Percentiles rank a stretch among this genome's conserved stretches.
Evolutionary conservation across 2,329 filamentous ascomycete genomes (phyloP).

Genomic region (Diaporthe capsici): DNA sequence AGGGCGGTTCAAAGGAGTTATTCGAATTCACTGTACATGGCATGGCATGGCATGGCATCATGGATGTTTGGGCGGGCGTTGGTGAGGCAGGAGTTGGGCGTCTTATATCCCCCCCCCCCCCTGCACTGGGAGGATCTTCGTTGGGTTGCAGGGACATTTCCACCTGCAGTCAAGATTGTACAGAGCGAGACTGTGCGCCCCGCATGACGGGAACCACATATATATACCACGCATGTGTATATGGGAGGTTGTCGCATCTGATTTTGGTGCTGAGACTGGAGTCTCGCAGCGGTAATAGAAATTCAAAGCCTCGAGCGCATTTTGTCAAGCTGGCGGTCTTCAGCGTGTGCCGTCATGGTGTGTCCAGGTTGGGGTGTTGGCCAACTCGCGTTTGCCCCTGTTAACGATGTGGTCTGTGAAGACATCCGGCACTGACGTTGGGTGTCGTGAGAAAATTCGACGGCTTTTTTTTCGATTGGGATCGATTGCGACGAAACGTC

Average conservation of each 20-base stretch:
- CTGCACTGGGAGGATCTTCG: neutral
- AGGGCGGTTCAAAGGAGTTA: neutral
- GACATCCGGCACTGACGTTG: too few relatives aligned
- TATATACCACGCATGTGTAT: constrained; percentile 21
- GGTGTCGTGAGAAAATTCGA: too few relatives aligned
- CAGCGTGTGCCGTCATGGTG: neutral
- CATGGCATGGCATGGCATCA: constrained; percentile 21
- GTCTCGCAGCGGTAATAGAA: constrained; percentile 19
- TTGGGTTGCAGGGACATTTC: neutral
- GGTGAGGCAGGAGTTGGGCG: constrained; percentile 15
- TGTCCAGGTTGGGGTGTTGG: neutral
- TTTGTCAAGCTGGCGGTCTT: neutral
- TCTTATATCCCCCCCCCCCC: neutral
- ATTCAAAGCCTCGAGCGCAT: neutral
- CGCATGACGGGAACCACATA: neutral
- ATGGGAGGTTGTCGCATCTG: constrained; percentile 7
- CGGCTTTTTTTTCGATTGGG: neutral
- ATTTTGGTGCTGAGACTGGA: neutral
- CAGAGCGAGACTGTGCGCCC: neutral
- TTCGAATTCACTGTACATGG: constrained; percentile 3
- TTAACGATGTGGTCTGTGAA: too few relatives aligned
- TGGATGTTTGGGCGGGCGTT: constrained; percentile 9
- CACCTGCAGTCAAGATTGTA: neutral
- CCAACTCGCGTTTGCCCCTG: neutral
- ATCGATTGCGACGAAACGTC: too few relatives aligned